These are phyloP conservation scores for Mycena alexandri DNA, from an alignment of 768 basidiomycete species.

Conservation along the genomic window DNA sequence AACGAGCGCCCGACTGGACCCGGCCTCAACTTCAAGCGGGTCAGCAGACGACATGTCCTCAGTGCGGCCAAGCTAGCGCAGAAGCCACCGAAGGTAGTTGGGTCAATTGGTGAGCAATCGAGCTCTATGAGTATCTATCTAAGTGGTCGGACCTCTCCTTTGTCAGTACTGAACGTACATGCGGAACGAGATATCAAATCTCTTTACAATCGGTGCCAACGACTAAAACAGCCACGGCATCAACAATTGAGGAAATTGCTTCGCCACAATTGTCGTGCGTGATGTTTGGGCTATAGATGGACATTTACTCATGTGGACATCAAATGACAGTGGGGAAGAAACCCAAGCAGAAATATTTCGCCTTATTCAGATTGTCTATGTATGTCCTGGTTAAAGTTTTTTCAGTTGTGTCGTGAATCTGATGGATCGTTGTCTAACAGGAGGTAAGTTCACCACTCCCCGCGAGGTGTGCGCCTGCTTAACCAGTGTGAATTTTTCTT, in stretches of 20 bases:
- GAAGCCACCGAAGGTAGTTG: not conserved
- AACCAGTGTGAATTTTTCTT: no score
- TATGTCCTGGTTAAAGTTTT: not conserved
- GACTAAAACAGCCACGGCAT: not conserved
- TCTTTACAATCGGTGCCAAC: not conserved
- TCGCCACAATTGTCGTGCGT: not conserved
- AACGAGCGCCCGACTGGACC: not conserved
- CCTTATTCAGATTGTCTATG: slow-evolving; percentile 3
- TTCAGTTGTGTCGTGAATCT: not conserved
- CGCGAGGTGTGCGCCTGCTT: no score
- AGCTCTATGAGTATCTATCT: not conserved
- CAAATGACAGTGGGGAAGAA: not conserved
- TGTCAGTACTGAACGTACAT: not conserved
- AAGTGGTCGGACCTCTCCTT: not conserved
- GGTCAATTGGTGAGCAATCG: not conserved
- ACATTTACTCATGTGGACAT: not conserved
- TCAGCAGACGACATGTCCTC: not conserved
- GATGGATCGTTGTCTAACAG: no score
- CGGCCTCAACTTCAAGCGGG: not conserved
- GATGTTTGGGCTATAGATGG: not conserved
- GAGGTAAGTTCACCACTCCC: no score
- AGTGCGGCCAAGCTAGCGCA: not conserved
- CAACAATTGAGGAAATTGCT: not conserved
- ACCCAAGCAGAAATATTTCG: slow-evolving; percentile 1
- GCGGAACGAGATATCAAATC: slow-evolving; percentile 2